Percentiles rank a stretch among this genome's conserved stretches.
Evolutionary conservation across 345 rosid species (phyloP).

Genomic region (Excoecaria cochinchinensis): DNA sequence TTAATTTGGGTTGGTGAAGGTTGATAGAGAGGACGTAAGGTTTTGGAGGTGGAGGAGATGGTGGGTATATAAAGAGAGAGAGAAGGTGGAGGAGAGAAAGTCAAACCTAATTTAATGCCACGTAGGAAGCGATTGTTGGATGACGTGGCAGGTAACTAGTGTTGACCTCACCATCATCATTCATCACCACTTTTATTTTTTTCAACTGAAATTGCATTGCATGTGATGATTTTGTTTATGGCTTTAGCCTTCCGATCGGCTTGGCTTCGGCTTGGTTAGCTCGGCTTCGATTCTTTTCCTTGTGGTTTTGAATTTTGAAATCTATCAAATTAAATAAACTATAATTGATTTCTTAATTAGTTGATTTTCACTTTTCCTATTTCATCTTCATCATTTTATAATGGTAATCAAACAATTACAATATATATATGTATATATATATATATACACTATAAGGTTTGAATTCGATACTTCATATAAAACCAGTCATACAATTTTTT

Average conservation of each 20-base stretch:
- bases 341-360: too few species aligned
- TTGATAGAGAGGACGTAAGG: slow-evolving; percentile 12
- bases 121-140: slow-evolving; percentile 22
- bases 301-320: too few species aligned
- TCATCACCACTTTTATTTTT: slow-evolving; percentile 1
- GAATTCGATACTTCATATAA: too few species aligned
- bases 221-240: background rate
- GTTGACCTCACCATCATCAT: slow-evolving; percentile 28
- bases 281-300: background rate
- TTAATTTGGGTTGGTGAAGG: background rate
- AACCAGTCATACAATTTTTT: too few species aligned
- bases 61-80: background rate
- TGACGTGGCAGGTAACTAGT: slow-evolving; percentile 41
- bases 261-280: background rate
- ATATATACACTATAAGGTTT: too few species aligned
- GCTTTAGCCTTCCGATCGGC: background rate
- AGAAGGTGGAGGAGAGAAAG: background rate
- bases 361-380: too few species aligned
- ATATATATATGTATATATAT: too few species aligned
- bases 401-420: too few species aligned
- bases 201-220: background rate
- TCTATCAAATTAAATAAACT: too few species aligned
- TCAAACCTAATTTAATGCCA: slow-evolving; percentile 45
- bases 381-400: too few species aligned
- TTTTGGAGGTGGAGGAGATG: slow-evolving; percentile 8